A percentile compares a stretch with the other conserved stretches of the same genome.
Conservation (phyloP, 345 rosid species). For the Salix udensis region DNA sequence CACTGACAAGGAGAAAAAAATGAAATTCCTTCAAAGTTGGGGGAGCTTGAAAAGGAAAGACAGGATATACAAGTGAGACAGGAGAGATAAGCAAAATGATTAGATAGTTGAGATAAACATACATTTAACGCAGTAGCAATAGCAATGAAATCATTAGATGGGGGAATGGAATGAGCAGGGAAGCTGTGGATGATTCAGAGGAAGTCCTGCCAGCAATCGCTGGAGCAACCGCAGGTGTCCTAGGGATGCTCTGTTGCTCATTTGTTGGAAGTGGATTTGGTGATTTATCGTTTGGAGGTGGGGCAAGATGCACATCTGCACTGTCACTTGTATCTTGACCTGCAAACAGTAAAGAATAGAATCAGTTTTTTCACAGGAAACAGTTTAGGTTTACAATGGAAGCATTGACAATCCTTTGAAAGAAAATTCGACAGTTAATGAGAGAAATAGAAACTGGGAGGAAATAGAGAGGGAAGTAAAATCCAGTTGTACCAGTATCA, state of each 20-base stretch:
- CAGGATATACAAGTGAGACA: slow-evolving; percentile 18
- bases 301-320: slow-evolving; percentile 6
- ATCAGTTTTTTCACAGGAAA: not conserved
- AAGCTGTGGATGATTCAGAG: slow-evolving; percentile 11
- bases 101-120: not conserved
- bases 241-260: slow-evolving; percentile 27
- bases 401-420: not conserved
- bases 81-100: not conserved
- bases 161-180: slow-evolving; percentile 14
- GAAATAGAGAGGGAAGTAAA: not conserved
- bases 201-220: slow-evolving; percentile 18
- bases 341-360: slow-evolving; percentile 5
- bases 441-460: not conserved
- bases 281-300: slow-evolving; percentile 17
- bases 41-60: slow-evolving; percentile 12
- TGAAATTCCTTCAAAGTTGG: not conserved
- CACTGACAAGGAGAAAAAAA: not conserved
- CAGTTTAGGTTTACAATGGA: not conserved
- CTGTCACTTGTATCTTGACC: slow-evolving; percentile 25
- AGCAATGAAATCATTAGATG: slow-evolving; percentile 3
- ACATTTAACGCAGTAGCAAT: not conserved
- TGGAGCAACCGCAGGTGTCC: slow-evolving; percentile 22
- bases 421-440: not conserved
- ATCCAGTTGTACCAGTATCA: not conserved
- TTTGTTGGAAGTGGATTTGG: slow-evolving; percentile 31